Evolutionary conservation across 805 yeast genomes (phyloP).

Genomic region (Komagataella mondaviorum): DNA sequence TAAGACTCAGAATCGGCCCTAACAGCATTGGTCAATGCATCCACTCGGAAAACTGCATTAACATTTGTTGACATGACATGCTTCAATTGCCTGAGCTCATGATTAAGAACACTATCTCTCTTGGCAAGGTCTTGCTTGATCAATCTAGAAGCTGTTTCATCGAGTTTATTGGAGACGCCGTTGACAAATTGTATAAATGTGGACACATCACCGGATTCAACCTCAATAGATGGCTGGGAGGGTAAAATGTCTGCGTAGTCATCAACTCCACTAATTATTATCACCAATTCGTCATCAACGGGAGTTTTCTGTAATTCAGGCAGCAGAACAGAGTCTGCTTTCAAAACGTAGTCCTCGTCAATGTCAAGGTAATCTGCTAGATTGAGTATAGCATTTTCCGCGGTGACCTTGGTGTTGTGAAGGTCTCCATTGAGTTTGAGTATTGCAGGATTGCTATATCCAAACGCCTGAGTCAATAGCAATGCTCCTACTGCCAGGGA

Average conservation of each 20-base stretch:
- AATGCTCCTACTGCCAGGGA: neutral
- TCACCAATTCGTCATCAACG: neutral
- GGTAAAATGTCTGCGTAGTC: neutral
- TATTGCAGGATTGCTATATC: neutral
- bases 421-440: neutral
- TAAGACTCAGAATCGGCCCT: neutral
- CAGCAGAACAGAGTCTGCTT: slow-evolving; percentile 1
- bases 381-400: slow-evolving; percentile 17
- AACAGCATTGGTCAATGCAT: neutral
- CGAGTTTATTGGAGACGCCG: neutral
- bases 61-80: neutral
- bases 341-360: slow-evolving; percentile 14
- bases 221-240: neutral
- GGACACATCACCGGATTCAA: slow-evolving; percentile 6
- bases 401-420: neutral
- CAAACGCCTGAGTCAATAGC: neutral
- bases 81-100: neutral
- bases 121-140: neutral
- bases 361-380: slow-evolving; percentile 22
- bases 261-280: neutral
- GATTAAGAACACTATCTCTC: neutral
- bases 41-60: neutral
- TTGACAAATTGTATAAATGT: slow-evolving; percentile 4
- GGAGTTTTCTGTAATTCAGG: neutral
- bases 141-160: neutral